Evolutionary conservation across 371 early-diverging fungal genomes (phyloP).

Genomic region (Nematocida sp.): DNA sequence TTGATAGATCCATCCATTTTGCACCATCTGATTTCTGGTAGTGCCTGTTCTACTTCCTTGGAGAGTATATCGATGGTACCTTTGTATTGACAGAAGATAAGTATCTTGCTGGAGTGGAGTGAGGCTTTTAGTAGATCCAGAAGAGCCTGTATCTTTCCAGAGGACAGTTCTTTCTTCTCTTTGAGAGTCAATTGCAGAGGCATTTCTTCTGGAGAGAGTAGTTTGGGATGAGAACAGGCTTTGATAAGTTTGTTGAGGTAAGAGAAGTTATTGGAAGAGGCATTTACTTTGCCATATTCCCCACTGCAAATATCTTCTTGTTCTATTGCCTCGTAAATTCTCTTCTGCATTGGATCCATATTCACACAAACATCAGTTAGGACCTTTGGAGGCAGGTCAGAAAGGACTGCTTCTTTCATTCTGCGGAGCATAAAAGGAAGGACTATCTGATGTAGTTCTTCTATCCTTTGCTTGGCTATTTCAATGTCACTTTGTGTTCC

Average conservation of each 20-base stretch:
- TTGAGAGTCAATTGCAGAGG: neutral
- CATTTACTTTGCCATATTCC: conserved; percentile 37
- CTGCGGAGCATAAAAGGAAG: conserved; percentile 89
- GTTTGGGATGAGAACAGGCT: conserved; percentile 25
- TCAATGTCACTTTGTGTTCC: conserved; percentile 42
- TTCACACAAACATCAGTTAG: conserved; percentile 93
- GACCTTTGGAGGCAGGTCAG: conserved; percentile 96
- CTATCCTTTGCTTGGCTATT: conserved; percentile 67
- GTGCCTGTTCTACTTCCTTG: conserved; percentile 64
- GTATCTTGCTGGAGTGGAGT: conserved; percentile 71
- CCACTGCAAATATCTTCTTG: neutral
- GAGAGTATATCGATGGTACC: conserved; percentile 90
- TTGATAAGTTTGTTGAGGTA: conserved; percentile 26
- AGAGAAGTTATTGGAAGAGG: conserved; percentile 32
- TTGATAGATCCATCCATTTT: conserved; percentile 90
- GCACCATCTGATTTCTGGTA: conserved; percentile 66
- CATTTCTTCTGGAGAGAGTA: conserved; percentile 6
- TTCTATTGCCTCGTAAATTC: conserved; percentile 79
- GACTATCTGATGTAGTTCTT: conserved; percentile 85
- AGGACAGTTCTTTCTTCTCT: neutral
- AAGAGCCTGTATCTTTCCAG: conserved; percentile 70
- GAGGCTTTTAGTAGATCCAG: conserved; percentile 80
- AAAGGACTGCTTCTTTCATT: conserved; percentile 91
- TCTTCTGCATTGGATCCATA: conserved; percentile 72
- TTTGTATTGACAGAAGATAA: conserved; percentile 91